A percentile compares a stretch with the other conserved stretches of the same genome.
These are phyloP conservation scores for Botrytis aclada DNA, from an alignment of 2,329 filamentous ascomycete genomes.

Conservation along the genomic window DNA sequence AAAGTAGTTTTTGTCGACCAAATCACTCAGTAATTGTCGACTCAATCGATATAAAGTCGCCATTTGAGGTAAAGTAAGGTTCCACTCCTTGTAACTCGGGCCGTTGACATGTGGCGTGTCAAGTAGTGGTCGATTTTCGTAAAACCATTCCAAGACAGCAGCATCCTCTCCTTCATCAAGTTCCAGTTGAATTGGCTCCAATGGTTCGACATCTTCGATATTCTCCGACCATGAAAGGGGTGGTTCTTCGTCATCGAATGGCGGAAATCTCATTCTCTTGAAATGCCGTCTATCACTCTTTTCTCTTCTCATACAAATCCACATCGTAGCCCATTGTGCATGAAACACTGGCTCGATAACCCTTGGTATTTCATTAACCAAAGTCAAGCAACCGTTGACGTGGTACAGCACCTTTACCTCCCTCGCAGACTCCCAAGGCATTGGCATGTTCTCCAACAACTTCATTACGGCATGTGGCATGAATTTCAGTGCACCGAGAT, in stretches of 20 bases:
- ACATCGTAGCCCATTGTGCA: constrained; percentile 99
- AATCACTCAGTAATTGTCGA: constrained; percentile 83
- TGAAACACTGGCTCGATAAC: constrained; percentile 98
- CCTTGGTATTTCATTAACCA: constrained; percentile 94
- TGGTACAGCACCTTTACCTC: constrained; percentile 99
- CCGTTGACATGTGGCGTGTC: constrained; percentile 95
- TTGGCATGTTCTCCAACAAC: constrained; percentile 97
- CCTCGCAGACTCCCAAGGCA: constrained; percentile 96
- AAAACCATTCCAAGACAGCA: constrained; percentile 94
- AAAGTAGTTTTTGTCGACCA: constrained; percentile 95
- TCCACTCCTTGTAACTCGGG: constrained; percentile 95
- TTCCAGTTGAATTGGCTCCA: constrained; percentile 98
- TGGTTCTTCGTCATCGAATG: constrained; percentile 97
- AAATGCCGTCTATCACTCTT: constrained; percentile 95
- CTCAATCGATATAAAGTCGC: constrained; percentile 90
- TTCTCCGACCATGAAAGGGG: constrained; percentile 98
- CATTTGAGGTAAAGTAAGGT: constrained; percentile 90
- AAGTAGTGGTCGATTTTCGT: constrained; percentile 85
- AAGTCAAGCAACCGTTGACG: constrained; percentile 92
- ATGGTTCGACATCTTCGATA: constrained; percentile 94
- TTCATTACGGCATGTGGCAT: constrained; percentile 99
- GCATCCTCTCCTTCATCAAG: constrained; percentile 90
- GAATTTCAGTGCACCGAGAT: constrained; percentile 95
- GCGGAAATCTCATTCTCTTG: constrained; percentile 98
- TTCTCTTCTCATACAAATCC: constrained; percentile 96